Base-by-base conservation (phyloP, 139 green algal genomes). In the Choricystis sp. region DNA sequence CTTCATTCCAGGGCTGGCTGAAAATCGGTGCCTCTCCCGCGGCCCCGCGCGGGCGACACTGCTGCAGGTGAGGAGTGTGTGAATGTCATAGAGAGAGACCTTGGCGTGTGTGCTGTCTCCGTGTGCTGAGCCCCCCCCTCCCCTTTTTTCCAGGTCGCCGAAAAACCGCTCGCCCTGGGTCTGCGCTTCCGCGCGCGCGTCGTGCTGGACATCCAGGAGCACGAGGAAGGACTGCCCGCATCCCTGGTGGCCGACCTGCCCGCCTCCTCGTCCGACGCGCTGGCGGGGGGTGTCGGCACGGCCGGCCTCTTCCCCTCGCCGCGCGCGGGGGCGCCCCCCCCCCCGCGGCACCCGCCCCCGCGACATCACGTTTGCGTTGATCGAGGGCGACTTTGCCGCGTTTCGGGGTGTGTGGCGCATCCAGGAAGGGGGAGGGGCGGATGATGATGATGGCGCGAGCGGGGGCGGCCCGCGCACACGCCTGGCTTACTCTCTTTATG, bases 341-440 rank as follows among this genome's bases (percentile, higher is more conserved):
- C 74, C 58, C 26, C n/a, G n/a, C 29, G 31, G 5, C 4, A 56
- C 57, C 2, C 30, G n/a, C 14, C 20, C 62, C 9, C 65, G 61
- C 1, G 87, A 94, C 65, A 90, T 94, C 59, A 73, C 64, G 24
- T 94, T 94, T 57, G 58, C 66, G 28, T 59, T 84, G 30, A 48
- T 88, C 4, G 77, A 92, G 28, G 87, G 87, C 0, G 87, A 94
- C 60, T 94, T 94, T 66, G 29, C 24, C 26, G 73, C 67, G 19
- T 94, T 94, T 75, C 69, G 71, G 2, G 86, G 86, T 24, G 57
- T 90, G 1, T 94, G 86, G 86, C 67, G 84, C 22, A 84, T 94
- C 68, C 76, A 89, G 73, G 29, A 27, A 0, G 19, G 25, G 0
- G 14, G 59, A 48, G 29, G 59, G 14, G 25, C 5, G n/a, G 26